These are phyloP conservation scores for Claviceps lovelessii DNA, from an alignment of 2,329 filamentous ascomycete species.

Conservation along the genomic window DNA sequence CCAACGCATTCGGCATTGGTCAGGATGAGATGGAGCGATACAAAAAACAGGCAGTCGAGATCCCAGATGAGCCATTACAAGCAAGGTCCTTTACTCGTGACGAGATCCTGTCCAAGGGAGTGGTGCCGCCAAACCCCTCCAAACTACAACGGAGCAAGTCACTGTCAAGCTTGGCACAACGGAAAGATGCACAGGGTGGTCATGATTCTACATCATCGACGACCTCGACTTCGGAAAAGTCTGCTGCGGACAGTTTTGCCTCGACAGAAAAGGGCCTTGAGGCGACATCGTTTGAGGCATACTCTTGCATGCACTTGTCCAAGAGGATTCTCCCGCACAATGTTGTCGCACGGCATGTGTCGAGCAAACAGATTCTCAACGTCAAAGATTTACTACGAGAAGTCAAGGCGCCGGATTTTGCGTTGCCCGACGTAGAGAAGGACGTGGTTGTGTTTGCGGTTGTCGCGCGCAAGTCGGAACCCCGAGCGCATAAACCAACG, in stretches of 20 bases:
- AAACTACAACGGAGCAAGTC: slow-evolving; percentile 31
- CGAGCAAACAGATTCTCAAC: slow-evolving; percentile 60
- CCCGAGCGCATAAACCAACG: slow-evolving; percentile 43
- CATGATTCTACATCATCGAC: slow-evolving; percentile 8
- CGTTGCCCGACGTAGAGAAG: slow-evolving; percentile 66
- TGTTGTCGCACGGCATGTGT: slow-evolving; percentile 62
- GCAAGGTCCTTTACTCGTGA: slow-evolving; percentile 46
- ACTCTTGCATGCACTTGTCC: slow-evolving; percentile 71
- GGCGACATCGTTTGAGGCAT: slow-evolving; percentile 59
- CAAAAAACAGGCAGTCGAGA: slow-evolving; percentile 41
- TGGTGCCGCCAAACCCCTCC: slow-evolving; percentile 10
- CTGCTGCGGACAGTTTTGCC: slow-evolving; percentile 5
- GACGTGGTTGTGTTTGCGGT: slow-evolving; percentile 85
- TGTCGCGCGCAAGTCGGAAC: slow-evolving; percentile 76
- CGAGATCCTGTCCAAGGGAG: slow-evolving; percentile 35
- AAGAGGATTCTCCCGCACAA: slow-evolving; percentile 72
- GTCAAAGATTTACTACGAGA: slow-evolving; percentile 69
- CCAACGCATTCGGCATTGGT: slow-evolving; percentile 41
- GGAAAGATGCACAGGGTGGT: slow-evolving; percentile 5
- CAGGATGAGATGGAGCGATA: slow-evolving; percentile 44
- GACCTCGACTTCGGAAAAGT: background rate
- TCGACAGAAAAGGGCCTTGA: slow-evolving; percentile 11
- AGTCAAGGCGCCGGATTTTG: slow-evolving; percentile 71
- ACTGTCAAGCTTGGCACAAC: slow-evolving; percentile 16
- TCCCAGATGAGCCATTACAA: slow-evolving; percentile 34